Evolutionary conservation across 108 stramenopile species (phyloP), one percentile per base, ranked within the genome.

Genomic region (Cylindrotheca fusiformis): DNA sequence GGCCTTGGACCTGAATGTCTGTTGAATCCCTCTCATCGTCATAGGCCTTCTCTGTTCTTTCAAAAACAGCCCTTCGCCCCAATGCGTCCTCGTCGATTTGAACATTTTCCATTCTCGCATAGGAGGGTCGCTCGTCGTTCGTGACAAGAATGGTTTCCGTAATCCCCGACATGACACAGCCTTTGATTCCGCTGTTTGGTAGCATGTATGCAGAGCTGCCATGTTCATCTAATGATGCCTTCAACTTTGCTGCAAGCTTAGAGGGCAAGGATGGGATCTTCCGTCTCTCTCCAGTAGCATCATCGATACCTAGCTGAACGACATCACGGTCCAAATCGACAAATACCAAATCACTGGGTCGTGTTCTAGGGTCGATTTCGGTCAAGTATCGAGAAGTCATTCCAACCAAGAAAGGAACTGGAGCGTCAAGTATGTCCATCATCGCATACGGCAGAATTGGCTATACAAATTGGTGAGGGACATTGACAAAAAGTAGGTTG

Each of bases 361-460:
- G 54, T 26, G 60, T 17, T 21, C 33, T 29, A 5, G 76, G 60
- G 12, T 55, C 49, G 4, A 67, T 67, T 28, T 81, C 60, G 3
- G 20, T 25, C 4, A 95, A 71, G 64, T 90, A 91, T 20, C 70
- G 51, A 14, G 71, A 57, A 58, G 87, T 67, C 44, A 95, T 46
- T 10, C 95, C 95, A 17, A 96, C 80, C 1, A 96, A 57, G 64
- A 90, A 93, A 1, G 95, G 95, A n/a, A 93, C 86, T 19, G 95
- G 95, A 2, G 95, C 95, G 53, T 90, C 92, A 20, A 94, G 58
- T 17, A 95, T 71, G 45, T 93, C 91, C 56, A 77, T 50, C 91
- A 95, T 85, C 33, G 72, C 60, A 58, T 73, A 63, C 22, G 94
- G 94, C 80, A 92, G 77, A 22, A 95, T 47, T 0, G 94, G 94